Conservation (phyloP, 495 filamentous ascomycete species). For the Xylaria telfairii region DNA sequence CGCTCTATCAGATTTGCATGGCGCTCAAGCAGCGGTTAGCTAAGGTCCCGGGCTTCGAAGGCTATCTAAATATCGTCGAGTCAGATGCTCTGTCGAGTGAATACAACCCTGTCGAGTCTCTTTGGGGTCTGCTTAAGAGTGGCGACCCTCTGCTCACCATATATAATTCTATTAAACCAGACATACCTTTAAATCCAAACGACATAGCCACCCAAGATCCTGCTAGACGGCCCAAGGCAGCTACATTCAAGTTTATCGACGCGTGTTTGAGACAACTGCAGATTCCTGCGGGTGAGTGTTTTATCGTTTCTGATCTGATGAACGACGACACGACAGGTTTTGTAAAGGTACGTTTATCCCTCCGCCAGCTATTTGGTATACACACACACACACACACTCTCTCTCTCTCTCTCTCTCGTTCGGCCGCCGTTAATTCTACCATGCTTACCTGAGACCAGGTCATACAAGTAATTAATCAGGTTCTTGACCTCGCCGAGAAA, state of each 20-base stretch:
- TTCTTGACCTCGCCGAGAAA: constrained; percentile 83
- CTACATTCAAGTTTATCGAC: constrained; percentile 62
- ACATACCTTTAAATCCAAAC: constrained; percentile 65
- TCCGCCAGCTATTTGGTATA: no score
- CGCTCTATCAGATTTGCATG: constrained; percentile 94
- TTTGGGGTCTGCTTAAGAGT: constrained; percentile 87
- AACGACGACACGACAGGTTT: constrained; percentile 96
- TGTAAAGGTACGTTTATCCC: constrained; percentile 72
- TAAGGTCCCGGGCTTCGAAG: constrained; percentile 82
- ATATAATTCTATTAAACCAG: constrained; percentile 81
- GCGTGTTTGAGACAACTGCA: constrained; percentile 69
- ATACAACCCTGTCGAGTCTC: constrained; percentile 82
- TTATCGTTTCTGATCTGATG: constrained; percentile 89
- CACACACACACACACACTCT: no score
- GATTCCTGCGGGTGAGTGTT: constrained; percentile 80
- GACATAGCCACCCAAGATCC: constrained; percentile 55
- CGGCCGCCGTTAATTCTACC: background rate
- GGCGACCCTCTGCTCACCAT: constrained; percentile 87
- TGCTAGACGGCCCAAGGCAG: constrained; percentile 67
- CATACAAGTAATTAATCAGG: constrained; percentile 81
- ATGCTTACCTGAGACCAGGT: constrained; percentile 44
- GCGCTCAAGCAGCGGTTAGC: constrained; percentile 78
- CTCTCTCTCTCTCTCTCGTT: background rate
- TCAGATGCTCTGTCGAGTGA: constrained; percentile 50
- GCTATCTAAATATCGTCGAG: constrained; percentile 69